phyloP scores from a whole-genome alignment of 805 yeast species.

The Ogataea paradorogensis region DNA sequence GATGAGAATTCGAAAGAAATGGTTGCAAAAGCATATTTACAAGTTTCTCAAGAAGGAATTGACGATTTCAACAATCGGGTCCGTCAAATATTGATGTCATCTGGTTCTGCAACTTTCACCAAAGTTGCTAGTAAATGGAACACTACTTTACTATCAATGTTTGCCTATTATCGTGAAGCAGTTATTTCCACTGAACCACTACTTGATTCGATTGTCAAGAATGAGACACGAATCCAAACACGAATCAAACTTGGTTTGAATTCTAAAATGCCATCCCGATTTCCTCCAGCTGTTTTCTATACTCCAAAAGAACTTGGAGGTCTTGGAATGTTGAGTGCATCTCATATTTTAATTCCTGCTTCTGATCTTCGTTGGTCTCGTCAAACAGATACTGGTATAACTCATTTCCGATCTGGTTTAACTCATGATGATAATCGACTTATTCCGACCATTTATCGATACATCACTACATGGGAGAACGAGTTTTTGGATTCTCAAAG shows the following conservation, averaged over 20 bases:
- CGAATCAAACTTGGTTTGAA: constrained; percentile 92
- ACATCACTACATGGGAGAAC: constrained; percentile 94
- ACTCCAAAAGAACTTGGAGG: constrained; percentile 98
- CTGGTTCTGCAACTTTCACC: constrained; percentile 94
- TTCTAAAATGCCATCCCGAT: constrained; percentile 97
- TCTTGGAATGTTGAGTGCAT: constrained; percentile 94
- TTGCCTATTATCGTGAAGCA: constrained; percentile 92
- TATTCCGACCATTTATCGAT: constrained; percentile 92
- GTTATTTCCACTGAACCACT: constrained; percentile 76
- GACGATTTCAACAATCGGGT: constrained; percentile 78
- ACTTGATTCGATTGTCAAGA: constrained; percentile 77
- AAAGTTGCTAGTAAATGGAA: constrained; percentile 96
- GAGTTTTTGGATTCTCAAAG: constrained; percentile 92
- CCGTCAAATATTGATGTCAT: constrained; percentile 87
- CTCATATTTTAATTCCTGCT: constrained; percentile 92
- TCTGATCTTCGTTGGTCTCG: constrained; percentile 88
- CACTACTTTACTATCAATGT: constrained; percentile 80
- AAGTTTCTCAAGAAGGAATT: constrained; percentile 79
- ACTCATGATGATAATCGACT: constrained; percentile 71
- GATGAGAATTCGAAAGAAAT: constrained; percentile 73
- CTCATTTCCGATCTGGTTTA: constrained; percentile 94
- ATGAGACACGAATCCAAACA: constrained; percentile 92
- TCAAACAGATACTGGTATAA: constrained; percentile 92
- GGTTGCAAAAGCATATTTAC: constrained; percentile 82
- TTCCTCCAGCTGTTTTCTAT: constrained; percentile 98